Conservation (phyloP, 257 asterid genomes). For the Solanum gracilifrons region DNA sequence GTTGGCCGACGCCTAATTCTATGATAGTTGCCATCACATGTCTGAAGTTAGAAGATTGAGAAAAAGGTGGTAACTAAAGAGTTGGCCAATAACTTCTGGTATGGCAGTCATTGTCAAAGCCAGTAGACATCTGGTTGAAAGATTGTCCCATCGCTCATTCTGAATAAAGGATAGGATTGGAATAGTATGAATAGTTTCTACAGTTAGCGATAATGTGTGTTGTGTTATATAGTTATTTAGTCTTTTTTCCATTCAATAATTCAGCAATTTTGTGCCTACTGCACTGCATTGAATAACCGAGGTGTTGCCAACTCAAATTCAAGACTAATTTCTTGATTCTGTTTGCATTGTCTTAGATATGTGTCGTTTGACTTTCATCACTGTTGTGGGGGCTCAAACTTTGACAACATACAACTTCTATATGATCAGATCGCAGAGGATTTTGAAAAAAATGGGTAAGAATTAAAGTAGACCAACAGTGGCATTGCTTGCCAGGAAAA, state of each 20-base stretch:
- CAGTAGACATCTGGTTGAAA: neutral
- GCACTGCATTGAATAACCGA: neutral
- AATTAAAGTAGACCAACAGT: neutral
- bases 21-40: neutral
- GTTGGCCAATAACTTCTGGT: neutral
- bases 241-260: neutral
- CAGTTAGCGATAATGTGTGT: neutral
- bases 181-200: neutral
- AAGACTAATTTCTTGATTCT: neutral
- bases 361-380: slow-evolving; percentile 91
- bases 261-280: neutral
- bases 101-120: neutral
- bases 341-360: slow-evolving; percentile 41
- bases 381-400: slow-evolving; percentile 64
- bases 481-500: slow-evolving; percentile 10
- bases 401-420: slow-evolving; percentile 72
- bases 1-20: neutral
- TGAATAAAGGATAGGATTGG: neutral
- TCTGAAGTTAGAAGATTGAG: neutral
- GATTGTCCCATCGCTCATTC: neutral
- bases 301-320: neutral
- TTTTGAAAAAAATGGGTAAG: slow-evolving; percentile 84
- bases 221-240: neutral
- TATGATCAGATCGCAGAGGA: slow-evolving; percentile 62
- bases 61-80: neutral